These are phyloP conservation scores for Neobulgaria alba DNA, from an alignment of 2,329 filamentous ascomycete genomes.

Conservation along the genomic window DNA sequence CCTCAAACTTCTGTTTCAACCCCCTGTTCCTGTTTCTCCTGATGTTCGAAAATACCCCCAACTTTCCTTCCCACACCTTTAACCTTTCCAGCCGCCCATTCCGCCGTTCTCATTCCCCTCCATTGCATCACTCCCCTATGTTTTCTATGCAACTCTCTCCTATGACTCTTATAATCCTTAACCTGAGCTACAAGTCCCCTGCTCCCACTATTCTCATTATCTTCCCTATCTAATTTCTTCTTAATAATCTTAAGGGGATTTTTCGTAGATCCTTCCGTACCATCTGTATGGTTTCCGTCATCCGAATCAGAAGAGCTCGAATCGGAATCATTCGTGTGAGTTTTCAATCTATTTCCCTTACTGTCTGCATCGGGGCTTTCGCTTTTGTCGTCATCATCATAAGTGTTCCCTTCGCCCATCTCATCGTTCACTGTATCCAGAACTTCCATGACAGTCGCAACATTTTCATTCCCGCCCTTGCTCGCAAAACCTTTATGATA, in stretches of 20 bases:
- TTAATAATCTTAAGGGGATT: too few species aligned
- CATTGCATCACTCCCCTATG: constrained; percentile 70
- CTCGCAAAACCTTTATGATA: constrained; percentile 44
- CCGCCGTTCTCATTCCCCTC: constrained; percentile 42
- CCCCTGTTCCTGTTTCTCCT: constrained; percentile 48
- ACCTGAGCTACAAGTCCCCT: constrained; percentile 42
- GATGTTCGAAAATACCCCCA: constrained; percentile 44
- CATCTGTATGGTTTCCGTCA: too few species aligned
- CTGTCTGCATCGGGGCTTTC: too few species aligned
- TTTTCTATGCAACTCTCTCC: constrained; percentile 52
- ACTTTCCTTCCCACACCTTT: constrained; percentile 40
- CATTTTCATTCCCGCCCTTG: constrained; percentile 41
- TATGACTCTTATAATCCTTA: constrained; percentile 51
- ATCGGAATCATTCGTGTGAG: too few species aligned
- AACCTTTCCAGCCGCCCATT: constrained; percentile 52
- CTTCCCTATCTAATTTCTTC: too few species aligned
- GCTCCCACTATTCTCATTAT: too few species aligned
- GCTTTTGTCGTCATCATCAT: constrained; percentile 35
- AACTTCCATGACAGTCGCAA: constrained; percentile 55
- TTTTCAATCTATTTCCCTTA: too few species aligned
- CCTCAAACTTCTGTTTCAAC: too few species aligned
- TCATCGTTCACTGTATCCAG: constrained; percentile 53
- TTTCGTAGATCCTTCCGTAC: too few species aligned
- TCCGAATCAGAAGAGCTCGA: too few species aligned
- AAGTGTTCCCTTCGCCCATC: constrained; percentile 33